These are phyloP conservation scores for Fusarium transvaalense DNA, from an alignment of 2,329 filamentous ascomycete genomes.

Conservation along the genomic window DNA sequence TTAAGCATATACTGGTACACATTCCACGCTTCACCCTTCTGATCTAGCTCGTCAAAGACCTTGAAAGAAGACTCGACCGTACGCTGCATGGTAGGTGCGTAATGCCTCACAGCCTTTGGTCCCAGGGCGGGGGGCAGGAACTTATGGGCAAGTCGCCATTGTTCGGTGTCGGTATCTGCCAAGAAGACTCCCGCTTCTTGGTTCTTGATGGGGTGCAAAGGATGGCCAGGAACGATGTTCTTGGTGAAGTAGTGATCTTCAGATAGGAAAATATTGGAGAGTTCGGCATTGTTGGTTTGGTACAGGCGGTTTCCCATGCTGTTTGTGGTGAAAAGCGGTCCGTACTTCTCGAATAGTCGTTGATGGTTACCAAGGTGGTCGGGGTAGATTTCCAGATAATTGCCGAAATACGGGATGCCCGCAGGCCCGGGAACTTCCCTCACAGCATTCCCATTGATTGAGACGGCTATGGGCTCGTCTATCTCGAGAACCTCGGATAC, in stretches of 20 bases:
- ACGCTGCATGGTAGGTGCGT: conserved; percentile 69
- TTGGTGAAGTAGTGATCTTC: conserved; percentile 68
- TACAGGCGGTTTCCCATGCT: conserved; percentile 64
- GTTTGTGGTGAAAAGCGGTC: conserved; percentile 63
- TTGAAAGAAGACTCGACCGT: conserved; percentile 63
- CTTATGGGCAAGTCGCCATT: conserved; percentile 68
- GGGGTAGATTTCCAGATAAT: conserved; percentile 67
- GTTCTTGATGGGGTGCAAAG: conserved; percentile 59
- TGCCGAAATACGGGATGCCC: conserved; percentile 63
- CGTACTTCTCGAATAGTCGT: conserved; percentile 65
- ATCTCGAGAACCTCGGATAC: conserved; percentile 53
- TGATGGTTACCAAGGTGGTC: conserved; percentile 70
- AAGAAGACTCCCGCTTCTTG: conserved; percentile 59
- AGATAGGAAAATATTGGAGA: conserved; percentile 60
- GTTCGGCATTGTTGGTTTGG: conserved; percentile 62
- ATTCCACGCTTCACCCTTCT: conserved; percentile 60
- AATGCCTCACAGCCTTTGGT: conserved; percentile 71
- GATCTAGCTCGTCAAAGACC: conserved; percentile 65
- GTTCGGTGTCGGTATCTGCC: conserved; percentile 63
- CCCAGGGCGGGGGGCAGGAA: conserved; percentile 70
- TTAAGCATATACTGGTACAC: conserved; percentile 65
- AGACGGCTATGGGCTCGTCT: conserved; percentile 55
- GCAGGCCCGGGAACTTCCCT: conserved; percentile 63
- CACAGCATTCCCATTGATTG: conserved; percentile 63
- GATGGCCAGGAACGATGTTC: conserved; percentile 62